These are phyloP conservation scores for Ananas comosus DNA, from an alignment of 176 grass and related monocot species.

Conservation along the genomic window DNA sequence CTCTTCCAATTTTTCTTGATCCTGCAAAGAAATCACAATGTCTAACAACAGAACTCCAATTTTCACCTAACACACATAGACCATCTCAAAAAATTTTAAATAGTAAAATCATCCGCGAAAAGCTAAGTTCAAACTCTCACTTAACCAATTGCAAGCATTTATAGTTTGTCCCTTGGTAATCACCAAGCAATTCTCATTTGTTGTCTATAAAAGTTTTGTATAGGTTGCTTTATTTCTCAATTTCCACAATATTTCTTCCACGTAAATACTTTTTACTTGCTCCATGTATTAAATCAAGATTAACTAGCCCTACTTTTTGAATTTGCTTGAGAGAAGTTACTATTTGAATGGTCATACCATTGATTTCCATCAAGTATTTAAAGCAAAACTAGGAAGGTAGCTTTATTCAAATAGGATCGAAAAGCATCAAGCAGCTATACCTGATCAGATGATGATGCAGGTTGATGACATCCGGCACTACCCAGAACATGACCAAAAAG, in stretches of 20 bases:
- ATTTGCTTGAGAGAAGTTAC: background rate
- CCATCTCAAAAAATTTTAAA: no score
- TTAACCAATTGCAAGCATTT: background rate
- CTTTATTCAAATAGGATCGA: background rate
- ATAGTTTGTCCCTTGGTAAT: background rate
- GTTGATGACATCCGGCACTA: background rate
- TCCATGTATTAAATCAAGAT: background rate
- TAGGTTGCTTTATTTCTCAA: background rate
- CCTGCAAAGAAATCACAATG: no score
- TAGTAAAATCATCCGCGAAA: no score
- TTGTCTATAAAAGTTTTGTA: background rate
- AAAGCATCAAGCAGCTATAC: background rate
- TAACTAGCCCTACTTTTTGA: background rate
- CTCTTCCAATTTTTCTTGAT: no score
- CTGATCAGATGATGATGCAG: background rate
- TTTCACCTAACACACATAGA: no score
- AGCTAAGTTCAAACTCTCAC: no score
- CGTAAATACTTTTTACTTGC: background rate
- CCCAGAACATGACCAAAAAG: background rate
- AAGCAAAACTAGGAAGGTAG: background rate
- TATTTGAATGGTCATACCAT: background rate
- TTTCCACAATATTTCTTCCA: background rate
- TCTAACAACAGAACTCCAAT: no score
- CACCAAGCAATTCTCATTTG: background rate
- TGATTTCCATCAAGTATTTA: background rate